Conservation (phyloP, 441 rosid genomes). For the Cnidoscolus chayamansa region DNA sequence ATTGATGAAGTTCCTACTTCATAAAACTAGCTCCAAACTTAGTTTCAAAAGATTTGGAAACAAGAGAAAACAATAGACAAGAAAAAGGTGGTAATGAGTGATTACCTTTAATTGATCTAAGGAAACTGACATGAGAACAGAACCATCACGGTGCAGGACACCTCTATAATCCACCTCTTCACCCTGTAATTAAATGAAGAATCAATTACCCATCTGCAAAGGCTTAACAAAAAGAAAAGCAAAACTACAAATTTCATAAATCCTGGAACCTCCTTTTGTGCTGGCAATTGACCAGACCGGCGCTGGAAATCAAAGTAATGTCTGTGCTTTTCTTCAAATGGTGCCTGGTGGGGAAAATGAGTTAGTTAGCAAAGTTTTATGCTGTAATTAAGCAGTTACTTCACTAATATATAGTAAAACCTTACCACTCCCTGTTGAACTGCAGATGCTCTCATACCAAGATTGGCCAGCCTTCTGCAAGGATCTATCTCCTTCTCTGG, state of each 20-base stretch:
- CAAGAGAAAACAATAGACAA: not conserved
- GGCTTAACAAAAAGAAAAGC: slow-evolving; percentile 1
- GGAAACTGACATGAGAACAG: slow-evolving; percentile 83
- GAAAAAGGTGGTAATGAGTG: slow-evolving; percentile 7
- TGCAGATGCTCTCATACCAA: slow-evolving; percentile 76
- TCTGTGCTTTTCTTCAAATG: slow-evolving; percentile 91
- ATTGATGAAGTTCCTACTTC: not conserved
- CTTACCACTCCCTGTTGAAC: slow-evolving; percentile 93
- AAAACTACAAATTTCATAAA: not conserved
- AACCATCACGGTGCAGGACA: slow-evolving; percentile 93
- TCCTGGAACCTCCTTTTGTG: slow-evolving; percentile 77
- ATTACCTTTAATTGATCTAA: slow-evolving; percentile 76
- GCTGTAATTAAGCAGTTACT: slow-evolving; percentile 15
- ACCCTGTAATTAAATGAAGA: slow-evolving; percentile 42
- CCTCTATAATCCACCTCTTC: slow-evolving; percentile 96
- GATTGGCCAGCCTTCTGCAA: slow-evolving; percentile 80
- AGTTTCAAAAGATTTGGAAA: not conserved
- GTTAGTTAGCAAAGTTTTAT: slow-evolving; percentile 11
- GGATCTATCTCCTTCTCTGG: slow-evolving; percentile 99
- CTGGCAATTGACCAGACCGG: slow-evolving; percentile 81
- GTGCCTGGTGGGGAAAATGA: slow-evolving; percentile 46
- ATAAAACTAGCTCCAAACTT: not conserved
- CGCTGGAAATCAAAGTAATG: slow-evolving; percentile 93
- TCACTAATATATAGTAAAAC: slow-evolving; percentile 23
- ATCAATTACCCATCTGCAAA: slow-evolving; percentile 21